A percentile compares a stretch with the other conserved stretches of the same genome.
phyloP scores from a whole-genome alignment of 2,329 filamentous ascomycete genomes.

The Phoma herbarum region DNA sequence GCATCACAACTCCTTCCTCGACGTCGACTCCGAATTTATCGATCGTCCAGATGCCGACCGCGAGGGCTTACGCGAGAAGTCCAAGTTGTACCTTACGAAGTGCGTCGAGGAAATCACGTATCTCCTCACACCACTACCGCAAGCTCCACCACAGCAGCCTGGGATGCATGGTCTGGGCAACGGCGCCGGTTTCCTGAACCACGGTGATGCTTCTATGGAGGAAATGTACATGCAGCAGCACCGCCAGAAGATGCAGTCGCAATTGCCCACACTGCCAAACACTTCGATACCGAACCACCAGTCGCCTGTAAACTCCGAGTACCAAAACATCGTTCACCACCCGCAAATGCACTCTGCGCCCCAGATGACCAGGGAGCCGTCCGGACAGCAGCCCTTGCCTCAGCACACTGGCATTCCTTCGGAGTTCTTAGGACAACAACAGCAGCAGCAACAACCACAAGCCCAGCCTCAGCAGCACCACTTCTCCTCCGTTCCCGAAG shows the following conservation, averaged over 20 bases:
- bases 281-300: slow-evolving; percentile 69
- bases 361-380: slow-evolving; percentile 56
- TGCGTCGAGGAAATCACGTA: slow-evolving; percentile 75
- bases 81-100: slow-evolving; percentile 69
- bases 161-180: slow-evolving; percentile 49
- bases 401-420: slow-evolving; percentile 45
- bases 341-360: slow-evolving; percentile 52
- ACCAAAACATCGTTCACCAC: slow-evolving; percentile 51
- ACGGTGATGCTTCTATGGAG: slow-evolving; percentile 65
- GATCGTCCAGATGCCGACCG: slow-evolving; percentile 61
- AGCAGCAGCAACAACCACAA: slow-evolving; percentile 17
- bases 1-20: slow-evolving; percentile 61
- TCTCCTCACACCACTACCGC: slow-evolving; percentile 70
- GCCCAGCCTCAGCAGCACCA: slow-evolving; percentile 45
- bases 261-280: slow-evolving; percentile 47
- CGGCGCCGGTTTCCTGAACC: slow-evolving; percentile 55
- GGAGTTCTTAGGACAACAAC: slow-evolving; percentile 52
- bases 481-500: slow-evolving; percentile 59
- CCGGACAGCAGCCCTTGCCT: slow-evolving; percentile 52
- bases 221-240: slow-evolving; percentile 68
- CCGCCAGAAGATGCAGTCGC: slow-evolving; percentile 61
- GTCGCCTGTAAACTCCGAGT: slow-evolving; percentile 54
- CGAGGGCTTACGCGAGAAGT: slow-evolving; percentile 69
- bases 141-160: slow-evolving; percentile 65
- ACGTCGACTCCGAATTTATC: slow-evolving; percentile 55